A percentile compares a stretch with the other conserved stretches of the same genome.
Evolutionary conservation across 2,329 filamentous ascomycete species (phyloP).

Genomic region (Cercospora sp.): DNA sequence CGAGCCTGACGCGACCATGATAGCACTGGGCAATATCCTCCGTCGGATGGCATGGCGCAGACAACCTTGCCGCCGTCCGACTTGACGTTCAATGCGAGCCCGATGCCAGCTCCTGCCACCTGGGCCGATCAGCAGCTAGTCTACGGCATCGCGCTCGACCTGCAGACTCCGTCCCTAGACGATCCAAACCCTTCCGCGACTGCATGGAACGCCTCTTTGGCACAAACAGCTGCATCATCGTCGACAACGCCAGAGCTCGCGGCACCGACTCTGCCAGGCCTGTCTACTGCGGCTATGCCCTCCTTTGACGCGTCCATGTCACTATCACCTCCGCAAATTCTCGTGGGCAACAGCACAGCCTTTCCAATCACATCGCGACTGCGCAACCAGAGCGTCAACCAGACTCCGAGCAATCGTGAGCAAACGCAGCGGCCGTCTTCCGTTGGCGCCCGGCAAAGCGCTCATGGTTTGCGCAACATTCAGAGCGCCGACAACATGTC

Average conservation of each 20-base stretch:
- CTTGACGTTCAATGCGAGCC: background rate
- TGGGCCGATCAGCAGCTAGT: constrained; percentile 6
- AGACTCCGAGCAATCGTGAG: background rate
- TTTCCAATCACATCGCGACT: background rate
- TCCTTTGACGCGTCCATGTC: background rate
- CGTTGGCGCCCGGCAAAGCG: background rate
- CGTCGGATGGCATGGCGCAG: background rate
- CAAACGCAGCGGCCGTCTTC: background rate
- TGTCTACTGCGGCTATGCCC: background rate
- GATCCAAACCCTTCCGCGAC: background rate
- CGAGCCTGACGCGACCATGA: background rate
- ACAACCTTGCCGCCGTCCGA: background rate
- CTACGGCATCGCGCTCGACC: background rate
- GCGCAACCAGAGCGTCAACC: background rate
- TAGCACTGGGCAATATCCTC: background rate
- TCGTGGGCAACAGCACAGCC: background rate
- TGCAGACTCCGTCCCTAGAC: background rate
- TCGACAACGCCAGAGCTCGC: constrained; percentile 7
- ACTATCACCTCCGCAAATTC: background rate
- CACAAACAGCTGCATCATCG: background rate
- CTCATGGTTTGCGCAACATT: background rate
- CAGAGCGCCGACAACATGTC: constrained; percentile 10
- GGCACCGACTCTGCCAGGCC: background rate
- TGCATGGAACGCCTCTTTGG: background rate
- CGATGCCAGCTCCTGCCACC: background rate